These are phyloP conservation scores for Naganishia cerealis DNA, from an alignment of 1,284 basidiomycete genomes.

Conservation along the genomic window DNA sequence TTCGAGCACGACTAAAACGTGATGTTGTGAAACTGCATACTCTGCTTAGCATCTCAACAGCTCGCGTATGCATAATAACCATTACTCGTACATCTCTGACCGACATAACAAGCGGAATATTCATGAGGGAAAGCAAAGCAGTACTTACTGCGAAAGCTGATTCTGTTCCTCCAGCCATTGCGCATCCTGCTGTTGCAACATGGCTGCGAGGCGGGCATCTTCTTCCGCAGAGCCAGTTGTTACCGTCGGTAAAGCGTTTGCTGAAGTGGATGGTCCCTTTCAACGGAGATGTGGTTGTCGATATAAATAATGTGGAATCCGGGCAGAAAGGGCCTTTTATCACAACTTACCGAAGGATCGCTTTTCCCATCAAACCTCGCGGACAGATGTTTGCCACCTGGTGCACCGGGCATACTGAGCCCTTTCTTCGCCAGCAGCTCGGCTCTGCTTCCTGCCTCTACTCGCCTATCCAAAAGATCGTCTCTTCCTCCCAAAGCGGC, in stretches of 20 bases:
- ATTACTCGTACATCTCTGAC: constrained; percentile 14
- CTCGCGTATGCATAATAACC: constrained; percentile 18
- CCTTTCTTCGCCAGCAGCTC: constrained; percentile 48
- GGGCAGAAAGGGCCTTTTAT: neutral
- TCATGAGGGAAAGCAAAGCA: neutral
- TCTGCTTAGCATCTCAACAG: neutral
- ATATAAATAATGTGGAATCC: neutral
- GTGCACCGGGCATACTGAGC: constrained; percentile 34
- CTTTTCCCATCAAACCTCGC: constrained; percentile 80
- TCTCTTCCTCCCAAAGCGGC: constrained; percentile 41
- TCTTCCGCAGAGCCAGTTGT: constrained; percentile 50
- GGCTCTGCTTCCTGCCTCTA: constrained; percentile 50
- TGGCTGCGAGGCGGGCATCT: constrained; percentile 51
- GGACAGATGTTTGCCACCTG: constrained; percentile 32
- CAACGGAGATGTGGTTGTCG: neutral
- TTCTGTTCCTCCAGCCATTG: constrained; percentile 53
- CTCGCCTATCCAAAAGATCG: constrained; percentile 49
- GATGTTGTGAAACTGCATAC: neutral
- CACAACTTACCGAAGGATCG: constrained; percentile 46
- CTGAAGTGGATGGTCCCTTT: constrained; percentile 27
- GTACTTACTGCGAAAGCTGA: constrained; percentile 51
- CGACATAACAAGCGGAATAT: constrained; percentile 6
- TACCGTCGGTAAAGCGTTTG: constrained; percentile 9
- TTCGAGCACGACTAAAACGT: no score
- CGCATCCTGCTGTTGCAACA: constrained; percentile 50